A percentile compares a stretch with the other conserved stretches of the same genome.
phyloP scores from a whole-genome alignment of 2,329 filamentous ascomycete genomes.

The Aspergillus candidus region DNA sequence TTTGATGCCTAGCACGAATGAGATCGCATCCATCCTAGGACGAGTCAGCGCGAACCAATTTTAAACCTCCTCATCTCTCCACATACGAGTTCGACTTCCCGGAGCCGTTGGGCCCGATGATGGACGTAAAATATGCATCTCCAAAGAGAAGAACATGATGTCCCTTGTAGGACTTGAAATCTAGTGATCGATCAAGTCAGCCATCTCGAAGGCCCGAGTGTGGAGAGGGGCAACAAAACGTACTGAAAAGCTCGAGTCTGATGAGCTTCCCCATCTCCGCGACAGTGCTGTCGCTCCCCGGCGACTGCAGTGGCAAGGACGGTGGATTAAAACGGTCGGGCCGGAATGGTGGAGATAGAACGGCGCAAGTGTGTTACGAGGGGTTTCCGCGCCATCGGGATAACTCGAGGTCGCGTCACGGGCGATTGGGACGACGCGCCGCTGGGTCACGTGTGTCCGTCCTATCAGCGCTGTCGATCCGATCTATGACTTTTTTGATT shows the following conservation, averaged over 20 bases:
- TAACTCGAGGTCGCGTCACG: conserved; percentile 15
- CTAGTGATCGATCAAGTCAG: conserved; percentile 41
- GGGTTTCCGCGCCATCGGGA: conserved; percentile 14
- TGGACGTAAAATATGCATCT: conserved; percentile 97
- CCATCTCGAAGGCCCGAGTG: neutral
- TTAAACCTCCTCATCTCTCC: neutral
- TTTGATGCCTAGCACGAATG: conserved; percentile 96
- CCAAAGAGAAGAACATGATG: conserved; percentile 92
- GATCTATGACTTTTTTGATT: no score
- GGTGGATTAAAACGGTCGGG: neutral
- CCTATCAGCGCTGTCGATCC: no score
- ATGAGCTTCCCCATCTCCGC: conserved; percentile 91
- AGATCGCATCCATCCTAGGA: conserved; percentile 92
- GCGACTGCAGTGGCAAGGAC: conserved; percentile 17
- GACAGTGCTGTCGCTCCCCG: conserved; percentile 21
- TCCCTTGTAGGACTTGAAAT: conserved; percentile 99
- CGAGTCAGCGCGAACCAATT: conserved; percentile 17
- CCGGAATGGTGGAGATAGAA: no score
- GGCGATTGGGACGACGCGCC: conserved; percentile 20
- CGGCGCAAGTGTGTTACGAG: conserved; percentile 13
- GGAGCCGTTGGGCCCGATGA: conserved; percentile 98
- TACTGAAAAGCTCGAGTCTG: conserved; percentile 88
- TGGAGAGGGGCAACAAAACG: conserved; percentile 26
- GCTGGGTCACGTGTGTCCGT: no score
- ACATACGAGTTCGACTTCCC: conserved; percentile 95